Conservation (phyloP, 805 yeast species). For the Yamadazyma insecticola region DNA sequence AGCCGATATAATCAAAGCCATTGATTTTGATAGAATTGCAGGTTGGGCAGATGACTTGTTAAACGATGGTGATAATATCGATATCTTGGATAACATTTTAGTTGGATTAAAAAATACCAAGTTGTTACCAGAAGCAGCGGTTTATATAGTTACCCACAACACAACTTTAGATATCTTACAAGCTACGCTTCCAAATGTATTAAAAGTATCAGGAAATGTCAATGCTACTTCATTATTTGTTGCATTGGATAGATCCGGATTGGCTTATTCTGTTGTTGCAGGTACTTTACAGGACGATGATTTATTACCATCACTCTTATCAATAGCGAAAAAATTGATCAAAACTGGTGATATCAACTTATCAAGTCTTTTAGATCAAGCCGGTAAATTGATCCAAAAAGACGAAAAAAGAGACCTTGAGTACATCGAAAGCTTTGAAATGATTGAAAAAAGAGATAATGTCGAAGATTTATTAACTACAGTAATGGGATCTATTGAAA, state of each 20-base stretch:
- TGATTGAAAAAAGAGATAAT: slow-evolving; percentile 21
- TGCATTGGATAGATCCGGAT: slow-evolving; percentile 26
- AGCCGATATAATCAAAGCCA: slow-evolving; percentile 11
- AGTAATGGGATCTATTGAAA: slow-evolving; percentile 20
- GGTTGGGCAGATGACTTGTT: slow-evolving; percentile 24
- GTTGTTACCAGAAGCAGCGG: slow-evolving; percentile 20
- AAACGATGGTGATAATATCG: slow-evolving; percentile 14
- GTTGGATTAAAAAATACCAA: slow-evolving; percentile 17
- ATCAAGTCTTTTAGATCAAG: slow-evolving; percentile 11
- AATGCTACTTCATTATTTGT: slow-evolving; percentile 22
- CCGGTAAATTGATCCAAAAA: slow-evolving; percentile 8
- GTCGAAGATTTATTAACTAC: slow-evolving; percentile 26
- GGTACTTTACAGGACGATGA: slow-evolving; percentile 17
- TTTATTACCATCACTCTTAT: slow-evolving; percentile 20
- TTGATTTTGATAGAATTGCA: slow-evolving; percentile 21
- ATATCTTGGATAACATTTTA: slow-evolving; percentile 20
- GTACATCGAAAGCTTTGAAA: slow-evolving; percentile 2
- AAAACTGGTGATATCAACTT: slow-evolving; percentile 14
- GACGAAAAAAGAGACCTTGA: slow-evolving; percentile 8
- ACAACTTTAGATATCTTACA: slow-evolving; percentile 15
- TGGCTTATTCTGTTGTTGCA: slow-evolving; percentile 22
- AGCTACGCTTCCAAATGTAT: slow-evolving; percentile 13
- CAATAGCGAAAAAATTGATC: slow-evolving; percentile 16
- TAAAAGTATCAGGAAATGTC: slow-evolving; percentile 11
- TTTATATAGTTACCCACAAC: slow-evolving; percentile 20